Percentiles rank a stretch among this genome's conserved stretches.
phyloP scores from a whole-genome alignment of 2,329 filamentous ascomycete species.

The Lasiodiplodia gonubiensis region DNA sequence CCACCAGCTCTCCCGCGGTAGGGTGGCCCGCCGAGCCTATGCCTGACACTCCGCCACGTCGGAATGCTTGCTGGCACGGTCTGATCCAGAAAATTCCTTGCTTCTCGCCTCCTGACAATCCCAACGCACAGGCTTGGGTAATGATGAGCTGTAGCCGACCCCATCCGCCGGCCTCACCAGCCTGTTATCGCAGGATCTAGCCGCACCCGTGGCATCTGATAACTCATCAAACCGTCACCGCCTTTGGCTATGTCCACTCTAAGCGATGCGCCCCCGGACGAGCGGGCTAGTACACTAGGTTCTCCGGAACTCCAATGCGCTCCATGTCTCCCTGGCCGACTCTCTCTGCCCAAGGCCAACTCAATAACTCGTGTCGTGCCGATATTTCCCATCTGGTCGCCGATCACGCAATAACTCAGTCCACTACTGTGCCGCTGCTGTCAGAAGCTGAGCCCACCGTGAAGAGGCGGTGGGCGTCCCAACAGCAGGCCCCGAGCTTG shows the following conservation, averaged over 20 bases:
- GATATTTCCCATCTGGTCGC: not conserved
- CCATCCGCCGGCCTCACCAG: constrained; percentile 6
- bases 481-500: constrained; percentile 2
- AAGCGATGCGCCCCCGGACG: not conserved
- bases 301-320: constrained; percentile 1
- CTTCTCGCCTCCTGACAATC: constrained; percentile 15
- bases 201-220: constrained; percentile 16
- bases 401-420: constrained; percentile 18
- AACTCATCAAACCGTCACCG: constrained; percentile 23
- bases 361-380: not conserved
- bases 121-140: constrained; percentile 14
- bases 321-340: not conserved
- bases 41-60: not conserved
- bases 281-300: not conserved
- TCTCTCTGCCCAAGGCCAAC: not conserved
- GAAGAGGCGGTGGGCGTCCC: constrained; percentile 23
- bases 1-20: constrained; percentile 1
- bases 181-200: constrained; percentile 28
- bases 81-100: constrained; percentile 20
- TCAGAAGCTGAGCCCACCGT: not conserved
- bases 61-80: constrained; percentile 9
- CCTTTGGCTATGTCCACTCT: not conserved
- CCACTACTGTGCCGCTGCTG: not conserved
- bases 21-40: constrained; percentile 17
- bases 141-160: constrained; percentile 3